Percentiles rank a stretch among this genome's conserved stretches.
Conservation (phyloP, 129 eudicot species). For the Ambrosia trifida region DNA sequence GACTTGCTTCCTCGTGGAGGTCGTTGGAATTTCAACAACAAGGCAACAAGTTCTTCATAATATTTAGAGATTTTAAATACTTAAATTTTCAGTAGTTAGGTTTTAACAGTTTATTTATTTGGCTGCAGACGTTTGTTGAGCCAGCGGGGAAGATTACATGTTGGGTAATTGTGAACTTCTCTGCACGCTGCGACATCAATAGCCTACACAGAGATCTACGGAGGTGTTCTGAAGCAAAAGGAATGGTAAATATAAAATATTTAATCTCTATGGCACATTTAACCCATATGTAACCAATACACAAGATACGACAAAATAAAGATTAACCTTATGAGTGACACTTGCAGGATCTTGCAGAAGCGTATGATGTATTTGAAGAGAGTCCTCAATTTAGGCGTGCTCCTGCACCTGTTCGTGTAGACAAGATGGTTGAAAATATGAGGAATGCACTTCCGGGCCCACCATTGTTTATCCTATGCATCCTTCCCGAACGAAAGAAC, state of each 20-base stretch:
- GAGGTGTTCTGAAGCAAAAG: slow-evolving; percentile 51
- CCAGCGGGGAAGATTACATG: slow-evolving; percentile 40
- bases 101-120: neutral
- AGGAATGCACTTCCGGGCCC: slow-evolving; percentile 50
- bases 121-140: slow-evolving; percentile 53
- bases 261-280: slow-evolving; percentile 4
- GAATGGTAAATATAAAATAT: slow-evolving; percentile 59
- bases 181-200: slow-evolving; percentile 62
- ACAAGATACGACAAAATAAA: neutral
- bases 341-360: slow-evolving; percentile 38
- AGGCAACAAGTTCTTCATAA: slow-evolving; percentile 36
- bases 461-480: slow-evolving; percentile 53
- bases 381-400: slow-evolving; percentile 50
- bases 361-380: slow-evolving; percentile 57
- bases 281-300: neutral
- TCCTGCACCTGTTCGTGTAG: slow-evolving; percentile 66
- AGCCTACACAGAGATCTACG: slow-evolving; percentile 39
- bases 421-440: slow-evolving; percentile 58
- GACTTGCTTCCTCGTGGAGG: slow-evolving; percentile 64
- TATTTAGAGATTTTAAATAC: neutral
- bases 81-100: neutral
- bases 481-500: slow-evolving; percentile 63
- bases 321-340: neutral
- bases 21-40: slow-evolving; percentile 74
- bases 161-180: slow-evolving; percentile 85